Evolutionary conservation across 2,329 filamentous ascomycete genomes (phyloP).

Genomic region (Microsporum canis): DNA sequence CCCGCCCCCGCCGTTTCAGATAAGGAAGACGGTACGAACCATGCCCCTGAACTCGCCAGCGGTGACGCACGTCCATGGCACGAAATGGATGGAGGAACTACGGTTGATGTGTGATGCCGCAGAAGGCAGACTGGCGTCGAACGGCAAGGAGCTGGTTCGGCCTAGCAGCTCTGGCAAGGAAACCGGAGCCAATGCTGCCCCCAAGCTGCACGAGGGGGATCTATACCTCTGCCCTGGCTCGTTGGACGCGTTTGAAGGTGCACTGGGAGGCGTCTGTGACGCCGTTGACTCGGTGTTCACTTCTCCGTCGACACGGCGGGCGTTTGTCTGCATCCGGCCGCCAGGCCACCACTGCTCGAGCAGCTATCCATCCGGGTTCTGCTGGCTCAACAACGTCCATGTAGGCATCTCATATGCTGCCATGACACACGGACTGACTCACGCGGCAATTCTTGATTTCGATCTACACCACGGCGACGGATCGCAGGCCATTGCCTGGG

Average conservation of each 20-base stretch:
- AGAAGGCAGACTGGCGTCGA: constrained; percentile 62
- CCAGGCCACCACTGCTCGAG: constrained; percentile 94
- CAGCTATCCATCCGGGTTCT: constrained; percentile 84
- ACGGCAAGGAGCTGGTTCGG: constrained; percentile 65
- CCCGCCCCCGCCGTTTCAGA: constrained; percentile 63
- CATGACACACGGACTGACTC: constrained; percentile 72
- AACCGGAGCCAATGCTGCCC: constrained; percentile 31
- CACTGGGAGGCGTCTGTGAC: constrained; percentile 84
- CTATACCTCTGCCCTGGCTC: constrained; percentile 84
- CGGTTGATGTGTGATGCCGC: constrained; percentile 73
- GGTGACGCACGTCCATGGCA: constrained; percentile 84
- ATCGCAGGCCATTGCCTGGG: constrained; percentile 90
- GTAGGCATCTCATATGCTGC: constrained; percentile 89
- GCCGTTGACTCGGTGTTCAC: constrained; percentile 77
- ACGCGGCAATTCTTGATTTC: constrained; percentile 88
- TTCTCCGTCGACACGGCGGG: constrained; percentile 53
- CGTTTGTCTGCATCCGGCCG: constrained; percentile 85
- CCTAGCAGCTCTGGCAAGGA: constrained; percentile 35
- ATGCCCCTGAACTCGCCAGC: constrained; percentile 61
- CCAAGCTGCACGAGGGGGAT: constrained; percentile 71
- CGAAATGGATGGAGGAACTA: constrained; percentile 87
- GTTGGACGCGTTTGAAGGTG: constrained; percentile 75
- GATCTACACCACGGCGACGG: constrained; percentile 89
- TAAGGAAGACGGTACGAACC: constrained; percentile 64
- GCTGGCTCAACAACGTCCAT: constrained; percentile 97